Evolutionary conservation across 495 filamentous ascomycete species (phyloP), one percentile per base, ranked within the genome.

Genomic region (Beverwykella pulmonaria): DNA sequence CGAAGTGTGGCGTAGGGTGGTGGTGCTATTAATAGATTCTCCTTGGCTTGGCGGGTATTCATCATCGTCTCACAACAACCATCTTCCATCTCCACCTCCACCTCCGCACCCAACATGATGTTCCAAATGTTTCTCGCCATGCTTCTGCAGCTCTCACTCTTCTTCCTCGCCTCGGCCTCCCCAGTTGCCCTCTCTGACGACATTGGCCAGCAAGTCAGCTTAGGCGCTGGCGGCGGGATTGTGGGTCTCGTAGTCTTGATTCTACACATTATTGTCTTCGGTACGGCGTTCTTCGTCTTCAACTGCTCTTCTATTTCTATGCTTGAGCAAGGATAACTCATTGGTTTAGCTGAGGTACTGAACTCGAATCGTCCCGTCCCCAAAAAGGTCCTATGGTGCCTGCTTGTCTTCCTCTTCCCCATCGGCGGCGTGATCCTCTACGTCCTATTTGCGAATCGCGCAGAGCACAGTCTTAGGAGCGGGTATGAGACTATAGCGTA

Each of bases 381-480:
- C 12, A 70, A 77, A 69, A 84, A 84, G 73, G 57, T 83, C 20
- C 67, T 83, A 7, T 84, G 82, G 82, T 80, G 74, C 46, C 71
- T 83, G 1, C 63, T 81, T 55, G 79, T 82, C 68, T 83, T 84
- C 75, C 58, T 84, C 39, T 80, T 83, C 73, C 82, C 82, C 9
- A 71, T 84, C 53, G 52, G 80, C 62, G 82, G 82, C 53, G 72
- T 80, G 52, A 63, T 81, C 71, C 69, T 82, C 68, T 84, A 84
- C 76, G 83, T 68, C 57, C 59, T 84, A 36, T 82, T 83, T 73
- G 82, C 81, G 25, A 81, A 83, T 75, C 79, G 81, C 17, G 67
- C 65, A 17, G 71, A 78, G 26, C 78, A 81, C 67, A 79, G 75
- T 52, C 48, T 3, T 52, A 29, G 48, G 6, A n/a, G 20, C 22